Percentiles rank a stretch among this genome's conserved stretches.
These are phyloP conservation scores for Nectriaceae sp. DNA, from an alignment of 2,329 filamentous ascomycete species.

Conservation along the genomic window DNA sequence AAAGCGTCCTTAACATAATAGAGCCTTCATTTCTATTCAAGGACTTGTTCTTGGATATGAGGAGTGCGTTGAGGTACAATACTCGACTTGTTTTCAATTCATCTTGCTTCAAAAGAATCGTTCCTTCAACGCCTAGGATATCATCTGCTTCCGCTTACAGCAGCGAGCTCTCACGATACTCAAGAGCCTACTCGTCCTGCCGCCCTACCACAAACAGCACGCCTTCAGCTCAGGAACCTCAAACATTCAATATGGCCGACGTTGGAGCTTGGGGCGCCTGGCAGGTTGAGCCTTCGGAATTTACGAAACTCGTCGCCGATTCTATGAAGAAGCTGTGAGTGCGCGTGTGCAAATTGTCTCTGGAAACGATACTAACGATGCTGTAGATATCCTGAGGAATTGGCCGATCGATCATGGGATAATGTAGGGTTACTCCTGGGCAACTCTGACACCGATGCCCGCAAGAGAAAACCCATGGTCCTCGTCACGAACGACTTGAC, in stretches of 20 bases:
- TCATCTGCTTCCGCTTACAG: background rate
- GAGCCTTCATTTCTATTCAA: background rate
- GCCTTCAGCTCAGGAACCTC: slow-evolving; percentile 1
- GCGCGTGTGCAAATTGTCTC: background rate
- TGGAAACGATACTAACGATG: background rate
- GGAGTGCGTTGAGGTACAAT: slow-evolving; percentile 6
- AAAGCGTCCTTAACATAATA: no score
- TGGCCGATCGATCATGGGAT: slow-evolving; percentile 91
- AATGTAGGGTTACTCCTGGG: slow-evolving; percentile 83
- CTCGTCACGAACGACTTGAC: slow-evolving; percentile 85
- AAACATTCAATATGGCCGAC: slow-evolving; percentile 25
- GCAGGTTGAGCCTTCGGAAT: slow-evolving; percentile 41
- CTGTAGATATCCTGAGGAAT: slow-evolving; percentile 78
- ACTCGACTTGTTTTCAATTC: slow-evolving; percentile 4
- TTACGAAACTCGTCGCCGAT: slow-evolving; percentile 65
- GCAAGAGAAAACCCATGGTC: slow-evolving; percentile 39
- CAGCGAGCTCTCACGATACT: background rate
- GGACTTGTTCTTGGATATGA: slow-evolving; percentile 13
- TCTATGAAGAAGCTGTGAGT: slow-evolving; percentile 79
- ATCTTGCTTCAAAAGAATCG: slow-evolving; percentile 1
- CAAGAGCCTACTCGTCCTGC: slow-evolving; percentile 23
- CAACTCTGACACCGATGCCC: slow-evolving; percentile 39
- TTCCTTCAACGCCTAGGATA: background rate
- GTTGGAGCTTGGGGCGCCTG: slow-evolving; percentile 40
- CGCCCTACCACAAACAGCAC: background rate